Evolutionary conservation across 805 yeast genomes (phyloP), one percentile per base, ranked within the genome.

Genomic region (Zygoascus bituminiphila): DNA sequence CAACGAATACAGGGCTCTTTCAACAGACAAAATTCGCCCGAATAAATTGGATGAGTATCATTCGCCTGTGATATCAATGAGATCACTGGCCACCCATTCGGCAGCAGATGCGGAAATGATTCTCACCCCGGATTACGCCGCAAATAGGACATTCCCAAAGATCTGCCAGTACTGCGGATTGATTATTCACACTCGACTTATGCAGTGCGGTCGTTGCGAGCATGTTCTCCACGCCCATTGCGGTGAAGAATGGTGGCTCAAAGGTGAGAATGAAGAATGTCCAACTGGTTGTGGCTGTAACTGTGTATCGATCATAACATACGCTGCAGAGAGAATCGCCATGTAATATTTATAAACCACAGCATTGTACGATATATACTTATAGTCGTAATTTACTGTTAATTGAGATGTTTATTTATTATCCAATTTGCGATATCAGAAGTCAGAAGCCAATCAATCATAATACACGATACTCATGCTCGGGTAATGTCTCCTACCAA

Each of bases 281-380:
- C 81, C 94, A 0, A 75, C 84, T 42, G 96, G 95, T 0, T 88
- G 96, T 69, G 95, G 95, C 0, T 88, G 96, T 58, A 53, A 59
- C 4, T 87, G 96, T 65, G 61, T 78, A 9, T 70, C 67, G 8
- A 55, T 61, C 48, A 44, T 47, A 12, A 24, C 47, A 12, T 29
- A 29, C n/a, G 33, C 33, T 4, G n/a, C 33, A 3, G 33, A 29
- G 7, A 29, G 33, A 15, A 29, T 29, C n/a, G 33, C n/a, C 10
- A 15, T 15, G n/a, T 29, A 29, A 15, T 29, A 15, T 29, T 15
- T 29, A 4, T 29, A 12, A 25, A 7, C n/a, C n/a, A n/a, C n/a
- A n/a, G 29, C n/a, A 4, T 7, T 29, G 33, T 29, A 29, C 3
- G 15, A 29, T 29, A 29, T 29, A 4, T 29, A n/a, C n/a, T n/a